Evolutionary conservation across 352 stramenopile species (phyloP), one percentile per base, ranked within the genome.

Genomic region (Pythium vanterpoolii): DNA sequence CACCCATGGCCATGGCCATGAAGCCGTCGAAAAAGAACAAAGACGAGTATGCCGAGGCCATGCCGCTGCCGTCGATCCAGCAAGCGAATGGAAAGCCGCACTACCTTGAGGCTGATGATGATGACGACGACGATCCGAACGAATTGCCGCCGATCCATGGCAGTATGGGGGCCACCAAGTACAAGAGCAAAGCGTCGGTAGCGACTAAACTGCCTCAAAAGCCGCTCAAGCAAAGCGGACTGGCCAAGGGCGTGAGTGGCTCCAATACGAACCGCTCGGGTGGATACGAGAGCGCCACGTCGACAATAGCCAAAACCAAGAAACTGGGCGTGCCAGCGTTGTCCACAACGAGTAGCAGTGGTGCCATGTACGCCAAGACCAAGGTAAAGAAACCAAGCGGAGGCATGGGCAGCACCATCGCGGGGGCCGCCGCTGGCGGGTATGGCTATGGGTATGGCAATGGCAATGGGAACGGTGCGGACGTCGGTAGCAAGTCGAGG

Each of bases 81-180:
- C 59, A 34, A n/a, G 8, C 40, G 16, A 30, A 21, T 5, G 51
- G 51, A 4, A 66, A 61, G 45, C 1, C 42, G 11, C 45, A 61
- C 2, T 67, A 77, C 11, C 18, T 31, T 42, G 69, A 73, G 36
- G 67, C 73, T 21, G 62, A 76, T 2, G 53, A 43, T 16, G 59
- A 79, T 24, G 67, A 31, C 21, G 57, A 79, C 30, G 62, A 59
- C 14, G 76, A 74, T 16, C 64, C 77, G 40, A 76, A 83, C 48
- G 76, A 80, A 48, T 21, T 86, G 16, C 76, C 76, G 27, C 76
- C 76, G 18, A 86, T 86, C 53, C 76, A 83, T 51, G 65, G 71
- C 19, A 48, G 55, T 36, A n/a, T 52, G 19, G 65, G 71, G 18
- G 21, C 6, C 1, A 23, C 47, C 52, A 68, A 72, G 48, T n/a